Evolutionary conservation across 2,329 filamentous ascomycete species (phyloP).

Genomic region (Paraphoma chrysanthemicola): DNA sequence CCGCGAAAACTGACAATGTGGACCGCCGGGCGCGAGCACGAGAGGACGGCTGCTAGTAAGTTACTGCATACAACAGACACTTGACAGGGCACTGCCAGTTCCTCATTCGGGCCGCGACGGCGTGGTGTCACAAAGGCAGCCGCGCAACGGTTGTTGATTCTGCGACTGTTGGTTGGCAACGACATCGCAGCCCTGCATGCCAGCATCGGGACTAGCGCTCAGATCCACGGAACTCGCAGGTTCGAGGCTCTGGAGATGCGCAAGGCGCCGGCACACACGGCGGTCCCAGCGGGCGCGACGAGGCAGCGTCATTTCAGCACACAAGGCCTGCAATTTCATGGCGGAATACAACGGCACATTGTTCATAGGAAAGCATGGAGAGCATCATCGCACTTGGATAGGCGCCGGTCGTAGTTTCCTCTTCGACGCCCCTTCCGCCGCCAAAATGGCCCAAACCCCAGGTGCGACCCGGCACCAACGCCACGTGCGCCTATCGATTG

Average conservation of each 20-base stretch:
- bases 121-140: background rate
- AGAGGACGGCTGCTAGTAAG: background rate
- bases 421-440: constrained; percentile 22
- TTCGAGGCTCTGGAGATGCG: constrained; percentile 6
- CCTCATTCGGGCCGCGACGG: background rate
- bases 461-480: constrained; percentile 7
- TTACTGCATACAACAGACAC: background rate
- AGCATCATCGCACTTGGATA: background rate
- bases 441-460: background rate
- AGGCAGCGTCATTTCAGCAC: constrained; percentile 7
- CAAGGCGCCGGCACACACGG: constrained; percentile 1
- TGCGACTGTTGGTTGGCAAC: background rate
- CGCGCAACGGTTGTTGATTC: background rate
- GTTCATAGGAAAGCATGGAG: background rate
- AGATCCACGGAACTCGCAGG: background rate
- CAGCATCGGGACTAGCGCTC: background rate
- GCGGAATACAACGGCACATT: background rate
- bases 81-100: background rate
- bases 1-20: constrained; percentile 4
- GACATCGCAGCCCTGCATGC: background rate
- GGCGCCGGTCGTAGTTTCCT: constrained; percentile 5
- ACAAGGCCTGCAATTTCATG: constrained; percentile 1
- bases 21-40: background rate
- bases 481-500: constrained; percentile 16
- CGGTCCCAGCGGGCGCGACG: constrained; percentile 3